Conservation (phyloP, 257 asterid genomes). For the Nicotiana tabacum region DNA sequence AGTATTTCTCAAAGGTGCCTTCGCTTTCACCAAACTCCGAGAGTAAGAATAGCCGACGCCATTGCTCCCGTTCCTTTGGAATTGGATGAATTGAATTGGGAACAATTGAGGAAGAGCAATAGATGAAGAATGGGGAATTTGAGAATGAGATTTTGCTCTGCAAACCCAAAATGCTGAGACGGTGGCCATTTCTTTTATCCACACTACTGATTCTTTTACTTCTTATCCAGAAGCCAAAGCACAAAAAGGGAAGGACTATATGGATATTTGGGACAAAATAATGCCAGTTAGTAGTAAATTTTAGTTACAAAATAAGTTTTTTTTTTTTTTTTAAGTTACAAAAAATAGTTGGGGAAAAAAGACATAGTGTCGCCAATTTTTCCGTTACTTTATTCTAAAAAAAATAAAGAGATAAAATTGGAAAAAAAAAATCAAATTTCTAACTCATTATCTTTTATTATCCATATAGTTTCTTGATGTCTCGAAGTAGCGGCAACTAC, state of each 20-base stretch:
- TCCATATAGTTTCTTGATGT: neutral
- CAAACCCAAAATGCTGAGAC: conserved; percentile 35
- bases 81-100: conserved; percentile 21
- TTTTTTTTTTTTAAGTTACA: too few relatives aligned
- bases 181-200: conserved; percentile 34
- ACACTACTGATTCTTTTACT: neutral
- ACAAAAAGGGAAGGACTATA: neutral
- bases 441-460: too few relatives aligned
- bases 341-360: too few relatives aligned
- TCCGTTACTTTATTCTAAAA: too few relatives aligned
- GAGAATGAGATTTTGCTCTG: conserved; percentile 16
- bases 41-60: conserved; percentile 14
- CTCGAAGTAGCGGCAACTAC: neutral
- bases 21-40: conserved; percentile 16
- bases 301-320: too few relatives aligned
- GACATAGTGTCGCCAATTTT: neutral
- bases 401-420: too few relatives aligned
- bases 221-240: conserved; percentile 10
- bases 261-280: conserved; percentile 1
- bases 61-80: conserved; percentile 14
- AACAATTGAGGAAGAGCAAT: conserved; percentile 10
- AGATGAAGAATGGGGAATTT: conserved; percentile 13
- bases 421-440: too few relatives aligned
- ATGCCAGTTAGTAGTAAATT: neutral
- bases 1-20: conserved; percentile 19